These are phyloP conservation scores for Emergomyces pasteurianus DNA, from an alignment of 2,329 filamentous ascomycete genomes.

Conservation along the genomic window DNA sequence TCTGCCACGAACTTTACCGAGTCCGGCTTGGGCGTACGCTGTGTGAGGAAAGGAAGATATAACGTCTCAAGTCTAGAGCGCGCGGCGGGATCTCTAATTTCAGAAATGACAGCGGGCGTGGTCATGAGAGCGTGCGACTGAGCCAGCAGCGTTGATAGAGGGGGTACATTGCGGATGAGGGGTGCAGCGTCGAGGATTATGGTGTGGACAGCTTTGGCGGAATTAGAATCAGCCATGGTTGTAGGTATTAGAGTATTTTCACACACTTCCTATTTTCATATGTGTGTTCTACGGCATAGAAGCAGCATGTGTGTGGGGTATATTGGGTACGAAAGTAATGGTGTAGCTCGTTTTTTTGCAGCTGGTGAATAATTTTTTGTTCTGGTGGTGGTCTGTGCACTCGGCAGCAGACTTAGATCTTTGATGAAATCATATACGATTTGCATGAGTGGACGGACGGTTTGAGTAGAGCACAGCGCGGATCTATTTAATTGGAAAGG, in stretches of 20 bases:
- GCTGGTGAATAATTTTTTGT: not conserved
- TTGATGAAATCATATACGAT: not conserved
- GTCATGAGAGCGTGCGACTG: conserved; percentile 70
- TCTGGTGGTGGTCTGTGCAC: conserved; percentile 1
- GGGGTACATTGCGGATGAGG: conserved; percentile 83
- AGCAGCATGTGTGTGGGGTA: conserved; percentile 12
- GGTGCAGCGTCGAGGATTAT: conserved; percentile 85
- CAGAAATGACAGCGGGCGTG: conserved; percentile 70
- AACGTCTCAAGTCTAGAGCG: conserved; percentile 71
- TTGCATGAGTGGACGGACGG: not conserved
- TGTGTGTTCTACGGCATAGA: not conserved
- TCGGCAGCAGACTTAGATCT: not conserved
- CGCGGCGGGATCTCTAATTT: conserved; percentile 77
- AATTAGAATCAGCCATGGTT: conserved; percentile 16
- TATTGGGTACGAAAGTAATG: conserved; percentile 10
- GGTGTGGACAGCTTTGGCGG: conserved; percentile 60
- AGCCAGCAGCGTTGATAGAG: conserved; percentile 67
- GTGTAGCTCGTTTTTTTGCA: not conserved
- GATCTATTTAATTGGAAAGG: not conserved
- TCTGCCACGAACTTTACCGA: conserved; percentile 70
- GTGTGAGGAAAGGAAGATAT: conserved; percentile 69
- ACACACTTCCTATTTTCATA: not conserved
- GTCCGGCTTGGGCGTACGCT: conserved; percentile 60
- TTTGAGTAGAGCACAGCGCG: not conserved
- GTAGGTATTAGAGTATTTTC: not conserved